These are phyloP conservation scores for Monosporascus sp. DNA, from an alignment of 2,329 filamentous ascomycete species.

Conservation along the genomic window DNA sequence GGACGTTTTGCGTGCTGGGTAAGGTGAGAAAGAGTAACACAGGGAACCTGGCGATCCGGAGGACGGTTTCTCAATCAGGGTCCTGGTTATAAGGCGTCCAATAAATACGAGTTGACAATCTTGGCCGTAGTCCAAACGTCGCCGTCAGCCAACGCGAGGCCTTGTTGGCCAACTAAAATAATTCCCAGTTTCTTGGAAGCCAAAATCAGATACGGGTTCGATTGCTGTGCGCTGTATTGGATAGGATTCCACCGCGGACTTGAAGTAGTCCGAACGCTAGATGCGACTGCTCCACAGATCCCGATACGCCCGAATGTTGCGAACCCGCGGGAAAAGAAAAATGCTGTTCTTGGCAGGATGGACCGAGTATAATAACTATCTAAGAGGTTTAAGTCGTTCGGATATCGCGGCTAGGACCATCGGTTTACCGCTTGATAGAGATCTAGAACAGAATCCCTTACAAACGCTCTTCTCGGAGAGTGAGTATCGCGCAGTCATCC, in stretches of 20 bases:
- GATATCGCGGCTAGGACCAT: background rate
- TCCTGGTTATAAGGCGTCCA: background rate
- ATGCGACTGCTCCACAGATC: background rate
- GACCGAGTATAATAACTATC: no score
- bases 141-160: background rate
- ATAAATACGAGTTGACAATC: background rate
- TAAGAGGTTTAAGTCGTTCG: no score
- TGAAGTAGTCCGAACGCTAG: background rate
- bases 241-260: no score
- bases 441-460: background rate
- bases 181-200: background rate
- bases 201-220: background rate
- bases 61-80: background rate
- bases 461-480: background rate
- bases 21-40: background rate
- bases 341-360: no score
- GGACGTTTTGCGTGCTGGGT: background rate
- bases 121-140: background rate
- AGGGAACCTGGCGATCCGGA: background rate
- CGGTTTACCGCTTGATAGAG: background rate
- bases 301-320: background rate
- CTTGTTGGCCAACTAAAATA: background rate
- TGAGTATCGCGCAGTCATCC: background rate
- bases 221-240: background rate
- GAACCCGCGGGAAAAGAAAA: no score